Base-by-base conservation (phyloP, 768 basidiomycete genomes). In the Tephrocybe sp. region DNA sequence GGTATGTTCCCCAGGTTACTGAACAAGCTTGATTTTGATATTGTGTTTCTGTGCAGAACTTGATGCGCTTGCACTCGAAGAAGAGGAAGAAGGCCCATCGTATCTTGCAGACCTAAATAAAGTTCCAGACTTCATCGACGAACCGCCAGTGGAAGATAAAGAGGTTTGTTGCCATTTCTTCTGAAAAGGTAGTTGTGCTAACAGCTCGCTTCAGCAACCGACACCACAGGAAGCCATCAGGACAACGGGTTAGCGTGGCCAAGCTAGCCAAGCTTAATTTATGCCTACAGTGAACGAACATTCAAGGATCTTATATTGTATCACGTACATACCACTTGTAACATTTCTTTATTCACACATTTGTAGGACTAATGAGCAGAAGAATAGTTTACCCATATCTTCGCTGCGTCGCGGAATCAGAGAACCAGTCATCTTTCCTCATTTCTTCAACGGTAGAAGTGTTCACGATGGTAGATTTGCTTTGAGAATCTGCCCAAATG, bases 111-210 rank as follows among this genome's bases (percentile, higher is more conserved):
- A 95, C 64, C 72, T 95, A 49, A 87, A 84, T 68, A 92, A 90
- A 64, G 82, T 82, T 12, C 96, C 96, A 39, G 94, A 97, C 67
- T 97, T 97, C 65, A 73, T 95, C 10, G 96, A 98, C 63, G 87
- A 93, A 52, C 73, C 89, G 11, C 95, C 95, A 12, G 72, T 89
- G 20, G 87, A 90, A 60, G 38, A 76, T 17, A 65, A 66, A 53
- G 85, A 89, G 74, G 87, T 85, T 48, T 46, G 76, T 65, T 36
- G 31, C 30, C 20, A 26, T 56, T 31, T 41, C 14, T 45, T 23
- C 11, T 17, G 9, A 16, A 38, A 20, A 14, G 31, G 40, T 13
- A 39, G 23, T 17, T 19, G 3, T 5, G 13, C 16, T 38, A 26
- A 45, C 44, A 19, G 49, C n/a, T 56, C 45, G 36, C 31, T 30